Conservation (phyloP, 176 grass and related monocot species). For the Microstegium vimineum region DNA sequence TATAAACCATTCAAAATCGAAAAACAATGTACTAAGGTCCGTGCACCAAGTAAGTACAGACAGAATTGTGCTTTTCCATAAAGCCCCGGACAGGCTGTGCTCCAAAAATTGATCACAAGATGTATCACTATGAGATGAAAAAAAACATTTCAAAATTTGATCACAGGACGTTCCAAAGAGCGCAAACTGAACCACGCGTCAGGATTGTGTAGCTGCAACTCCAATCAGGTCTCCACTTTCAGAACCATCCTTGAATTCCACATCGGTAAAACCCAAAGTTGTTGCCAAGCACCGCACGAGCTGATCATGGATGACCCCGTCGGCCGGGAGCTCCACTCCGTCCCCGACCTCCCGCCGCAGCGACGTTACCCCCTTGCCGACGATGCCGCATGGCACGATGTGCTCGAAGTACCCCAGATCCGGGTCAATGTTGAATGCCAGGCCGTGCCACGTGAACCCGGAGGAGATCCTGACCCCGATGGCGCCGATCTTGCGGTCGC, state of each 20-base stretch:
- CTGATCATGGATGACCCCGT: slow-evolving; percentile 78
- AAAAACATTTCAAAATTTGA: background rate
- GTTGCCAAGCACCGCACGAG: slow-evolving; percentile 60
- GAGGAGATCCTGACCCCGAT: slow-evolving; percentile 94
- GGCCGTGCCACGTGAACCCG: slow-evolving; percentile 70
- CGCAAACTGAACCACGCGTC: background rate
- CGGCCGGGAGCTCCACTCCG: slow-evolving; percentile 47
- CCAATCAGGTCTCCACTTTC: slow-evolving; percentile 22
- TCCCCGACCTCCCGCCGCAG: slow-evolving; percentile 54
- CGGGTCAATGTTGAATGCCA: slow-evolving; percentile 79
- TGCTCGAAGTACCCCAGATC: slow-evolving; percentile 64
- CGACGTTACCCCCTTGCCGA: slow-evolving; percentile 69
- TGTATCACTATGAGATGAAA: background rate
- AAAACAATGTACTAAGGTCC: background rate
- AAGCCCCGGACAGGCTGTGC: background rate
- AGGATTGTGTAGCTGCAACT: slow-evolving; percentile 1
- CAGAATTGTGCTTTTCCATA: background rate
- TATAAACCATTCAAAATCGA: background rate
- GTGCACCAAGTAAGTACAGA: too few relatives aligned
- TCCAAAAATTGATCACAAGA: slow-evolving; percentile 18
- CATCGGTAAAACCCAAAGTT: slow-evolving; percentile 42
- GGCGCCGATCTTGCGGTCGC: slow-evolving; percentile 85
- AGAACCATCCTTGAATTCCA: slow-evolving; percentile 27
- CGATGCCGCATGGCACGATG: slow-evolving; percentile 82
- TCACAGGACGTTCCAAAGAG: background rate